Conservation (phyloP, 164 flowering plant species). For the Kingdonia uniflora region DNA sequence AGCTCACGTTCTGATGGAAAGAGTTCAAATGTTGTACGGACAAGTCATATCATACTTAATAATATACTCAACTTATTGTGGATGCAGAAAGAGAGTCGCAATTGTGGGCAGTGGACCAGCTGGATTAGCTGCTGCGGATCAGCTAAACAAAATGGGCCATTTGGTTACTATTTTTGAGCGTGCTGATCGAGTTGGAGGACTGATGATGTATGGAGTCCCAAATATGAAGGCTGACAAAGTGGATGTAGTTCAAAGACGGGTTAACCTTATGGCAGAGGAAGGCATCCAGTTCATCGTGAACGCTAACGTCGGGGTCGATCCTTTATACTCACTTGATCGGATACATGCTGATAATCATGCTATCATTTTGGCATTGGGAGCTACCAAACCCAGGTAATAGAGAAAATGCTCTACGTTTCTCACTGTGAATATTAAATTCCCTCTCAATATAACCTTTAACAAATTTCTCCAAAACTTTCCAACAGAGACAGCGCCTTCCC, state of each 20-base stretch:
- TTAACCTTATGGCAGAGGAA: slow-evolving; percentile 84
- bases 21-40: no score
- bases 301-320: slow-evolving; percentile 77
- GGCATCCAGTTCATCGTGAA: slow-evolving; percentile 93
- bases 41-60: no score
- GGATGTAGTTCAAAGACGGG: slow-evolving; percentile 82
- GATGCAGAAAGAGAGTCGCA: slow-evolving; percentile 73
- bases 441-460: no score
- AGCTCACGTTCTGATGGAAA: no score
- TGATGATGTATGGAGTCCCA: slow-evolving; percentile 99
- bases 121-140: slow-evolving; percentile 99
- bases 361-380: slow-evolving; percentile 77
- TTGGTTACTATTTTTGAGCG: slow-evolving; percentile 88
- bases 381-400: slow-evolving; percentile 90
- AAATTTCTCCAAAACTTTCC: no score
- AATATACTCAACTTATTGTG: background rate
- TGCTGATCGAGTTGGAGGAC: slow-evolving; percentile 94
- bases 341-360: slow-evolving; percentile 78
- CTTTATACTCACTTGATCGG: slow-evolving; percentile 55
- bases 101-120: slow-evolving; percentile 96
- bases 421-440: no score
- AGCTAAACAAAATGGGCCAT: slow-evolving; percentile 88
- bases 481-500: no score
- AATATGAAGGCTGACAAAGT: slow-evolving; percentile 97
- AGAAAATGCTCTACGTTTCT: no score